Evolutionary conservation across 2,329 filamentous ascomycete genomes (phyloP).

Genomic region (Sporothrix pseudoabietina): DNA sequence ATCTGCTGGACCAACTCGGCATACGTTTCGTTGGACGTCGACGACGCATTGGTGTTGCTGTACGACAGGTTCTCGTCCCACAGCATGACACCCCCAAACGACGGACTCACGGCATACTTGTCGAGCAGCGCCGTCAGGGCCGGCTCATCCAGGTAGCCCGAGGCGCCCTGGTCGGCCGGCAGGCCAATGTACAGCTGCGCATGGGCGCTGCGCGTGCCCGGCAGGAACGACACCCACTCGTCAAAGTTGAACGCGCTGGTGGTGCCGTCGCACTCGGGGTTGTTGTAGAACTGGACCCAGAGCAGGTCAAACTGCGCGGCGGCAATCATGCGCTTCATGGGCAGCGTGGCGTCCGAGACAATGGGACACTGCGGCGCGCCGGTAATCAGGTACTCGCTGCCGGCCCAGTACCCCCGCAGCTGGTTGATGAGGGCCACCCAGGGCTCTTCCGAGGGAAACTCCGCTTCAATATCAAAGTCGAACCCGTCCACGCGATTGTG

Average conservation of each 20-base stretch:
- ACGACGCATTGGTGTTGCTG: conserved; percentile 26
- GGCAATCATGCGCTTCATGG: conserved; percentile 47
- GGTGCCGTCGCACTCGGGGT: conserved; percentile 45
- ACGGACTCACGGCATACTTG: conserved; percentile 27
- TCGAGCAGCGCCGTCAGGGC: not conserved
- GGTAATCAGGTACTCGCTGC: not conserved
- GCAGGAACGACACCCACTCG: conserved; percentile 41
- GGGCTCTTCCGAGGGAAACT: not conserved
- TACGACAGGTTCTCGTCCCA: conserved; percentile 39
- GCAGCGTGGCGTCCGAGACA: conserved; percentile 2
- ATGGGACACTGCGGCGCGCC: conserved; percentile 16
- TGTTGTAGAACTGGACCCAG: conserved; percentile 53
- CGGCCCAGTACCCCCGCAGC: not conserved
- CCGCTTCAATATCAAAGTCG: conserved; percentile 9
- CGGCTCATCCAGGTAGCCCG: conserved; percentile 18
- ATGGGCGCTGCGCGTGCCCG: conserved; percentile 39
- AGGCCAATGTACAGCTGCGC: conserved; percentile 46
- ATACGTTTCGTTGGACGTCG: conserved; percentile 10
- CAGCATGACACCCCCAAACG: conserved; percentile 42
- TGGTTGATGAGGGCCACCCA: conserved; percentile 10
- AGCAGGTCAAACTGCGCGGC: conserved; percentile 46
- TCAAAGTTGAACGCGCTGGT: conserved; percentile 44
- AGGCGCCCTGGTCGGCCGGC: conserved; percentile 37
- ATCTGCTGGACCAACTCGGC: not conserved
- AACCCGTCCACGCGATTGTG: conserved; percentile 6